phyloP scores from a whole-genome alignment of 495 filamentous ascomycete genomes.

The Penicillium coffeae region DNA sequence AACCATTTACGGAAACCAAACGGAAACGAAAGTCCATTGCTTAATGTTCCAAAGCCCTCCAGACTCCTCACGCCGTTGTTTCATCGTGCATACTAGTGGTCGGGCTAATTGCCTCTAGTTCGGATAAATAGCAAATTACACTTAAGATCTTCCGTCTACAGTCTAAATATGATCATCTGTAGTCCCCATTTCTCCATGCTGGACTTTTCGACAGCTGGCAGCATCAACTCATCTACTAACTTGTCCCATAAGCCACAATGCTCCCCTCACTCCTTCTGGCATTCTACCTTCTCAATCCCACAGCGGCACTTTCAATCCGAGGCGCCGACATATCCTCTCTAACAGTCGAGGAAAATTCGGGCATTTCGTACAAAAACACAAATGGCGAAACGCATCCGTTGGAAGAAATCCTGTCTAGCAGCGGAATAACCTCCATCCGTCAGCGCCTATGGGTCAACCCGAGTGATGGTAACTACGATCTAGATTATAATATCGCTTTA shows the following conservation, averaged over 20 bases:
- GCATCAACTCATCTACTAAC: too few species aligned
- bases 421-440: conserved; percentile 66
- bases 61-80: not conserved
- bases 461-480: conserved; percentile 58
- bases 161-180: too few species aligned
- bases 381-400: conserved; percentile 51
- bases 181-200: too few species aligned
- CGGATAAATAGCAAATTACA: not conserved
- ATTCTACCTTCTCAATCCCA: conserved; percentile 19
- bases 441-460: conserved; percentile 74
- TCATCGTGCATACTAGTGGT: not conserved
- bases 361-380: conserved; percentile 55
- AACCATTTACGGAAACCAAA: too few species aligned
- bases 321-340: conserved; percentile 75
- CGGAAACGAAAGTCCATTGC: too few species aligned
- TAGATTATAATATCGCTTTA: conserved; percentile 66
- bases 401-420: conserved; percentile 59
- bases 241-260: conserved; percentile 8
- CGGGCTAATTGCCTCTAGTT: not conserved
- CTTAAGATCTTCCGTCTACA: too few species aligned
- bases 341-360: conserved; percentile 57
- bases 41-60: too few species aligned
- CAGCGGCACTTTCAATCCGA: conserved; percentile 54
- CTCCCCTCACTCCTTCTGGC: conserved; percentile 19
- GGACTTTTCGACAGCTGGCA: too few species aligned